Evolutionary conservation across 768 basidiomycete species (phyloP), one percentile per base, ranked within the genome.

Genomic region (Atractiella rhizophila): DNA sequence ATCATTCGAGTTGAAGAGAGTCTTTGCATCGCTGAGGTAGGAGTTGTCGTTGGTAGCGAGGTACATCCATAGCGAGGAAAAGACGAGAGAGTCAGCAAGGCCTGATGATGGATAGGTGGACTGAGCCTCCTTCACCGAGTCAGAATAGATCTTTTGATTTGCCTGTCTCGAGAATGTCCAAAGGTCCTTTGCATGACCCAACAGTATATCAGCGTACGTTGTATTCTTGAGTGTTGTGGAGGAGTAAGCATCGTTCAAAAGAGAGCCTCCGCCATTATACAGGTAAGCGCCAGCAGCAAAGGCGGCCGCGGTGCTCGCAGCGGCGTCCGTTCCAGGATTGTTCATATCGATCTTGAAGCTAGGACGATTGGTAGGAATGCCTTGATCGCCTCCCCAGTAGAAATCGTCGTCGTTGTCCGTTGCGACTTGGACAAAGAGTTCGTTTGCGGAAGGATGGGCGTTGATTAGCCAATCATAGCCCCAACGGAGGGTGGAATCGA

Each of bases 381-480:
- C 64, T 35, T 63, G 65, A 51, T 91, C 85, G 10, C 76, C 79
- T 45, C 81, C 85, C 82, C 85, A 88, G 54, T 91, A 94, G 2
- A 64, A 64, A 50, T 77, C 68, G 54, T 83, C 77, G 16, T 68
- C 53, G 40, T 68, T 59, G 20, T 70, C 65, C 40, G 71, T 65
- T 28, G 70, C 78, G 26, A 85, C 67, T 57, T 76, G 74, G 25
- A 85, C 76, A 48, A 68, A 77, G 32, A 94, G 65, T 0, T 73
- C 74, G 39, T 68, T 65, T 15, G 71, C 63, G 16, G 68, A 59
- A 1, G 83, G 72, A 57, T 91, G 83, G 7, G 79, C 82, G 79
- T 85, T 81, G 39, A 86, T 80, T 37, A 86, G 61, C 81, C 82
- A 91, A 58, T 82, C 76, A 33, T 82, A 67, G 20, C 82, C 75